These are phyloP conservation scores for Xylaria sp. DNA, from an alignment of 2,329 filamentous ascomycete species.

Conservation along the genomic window DNA sequence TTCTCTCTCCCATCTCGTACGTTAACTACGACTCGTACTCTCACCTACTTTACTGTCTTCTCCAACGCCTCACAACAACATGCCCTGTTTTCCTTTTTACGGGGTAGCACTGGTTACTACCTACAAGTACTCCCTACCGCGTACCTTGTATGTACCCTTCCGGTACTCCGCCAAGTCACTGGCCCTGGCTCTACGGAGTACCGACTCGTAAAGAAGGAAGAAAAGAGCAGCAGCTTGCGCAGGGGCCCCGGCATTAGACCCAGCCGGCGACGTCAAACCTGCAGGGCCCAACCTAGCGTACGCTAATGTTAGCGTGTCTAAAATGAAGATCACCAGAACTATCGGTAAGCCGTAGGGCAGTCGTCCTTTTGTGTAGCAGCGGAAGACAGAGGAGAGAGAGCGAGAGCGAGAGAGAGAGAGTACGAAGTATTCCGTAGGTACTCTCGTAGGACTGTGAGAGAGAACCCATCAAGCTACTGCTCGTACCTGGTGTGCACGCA, in stretches of 20 bases:
- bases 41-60: background rate
- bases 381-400: background rate
- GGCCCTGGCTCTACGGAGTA: background rate
- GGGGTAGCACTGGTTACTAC: background rate
- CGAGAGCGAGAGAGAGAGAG: no score
- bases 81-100: no score
- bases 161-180: background rate
- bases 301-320: slow-evolving; percentile 11
- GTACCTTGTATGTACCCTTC: background rate
- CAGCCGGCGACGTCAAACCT: slow-evolving; percentile 14
- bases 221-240: background rate
- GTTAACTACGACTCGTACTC: background rate
- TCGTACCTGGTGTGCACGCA: no score
- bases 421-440: no score
- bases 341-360: slow-evolving; percentile 26
- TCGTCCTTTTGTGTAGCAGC: slow-evolving; percentile 4
- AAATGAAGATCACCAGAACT: slow-evolving; percentile 31
- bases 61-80: no score
- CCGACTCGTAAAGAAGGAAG: background rate
- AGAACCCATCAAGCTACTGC: no score
- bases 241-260: slow-evolving; percentile 13
- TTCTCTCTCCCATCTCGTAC: background rate
- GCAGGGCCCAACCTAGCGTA: slow-evolving; percentile 13
- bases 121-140: background rate
- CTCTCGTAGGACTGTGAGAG: no score